Conservation (phyloP, 202 grass and related monocot genomes). For the Panicum hallii region DNA sequence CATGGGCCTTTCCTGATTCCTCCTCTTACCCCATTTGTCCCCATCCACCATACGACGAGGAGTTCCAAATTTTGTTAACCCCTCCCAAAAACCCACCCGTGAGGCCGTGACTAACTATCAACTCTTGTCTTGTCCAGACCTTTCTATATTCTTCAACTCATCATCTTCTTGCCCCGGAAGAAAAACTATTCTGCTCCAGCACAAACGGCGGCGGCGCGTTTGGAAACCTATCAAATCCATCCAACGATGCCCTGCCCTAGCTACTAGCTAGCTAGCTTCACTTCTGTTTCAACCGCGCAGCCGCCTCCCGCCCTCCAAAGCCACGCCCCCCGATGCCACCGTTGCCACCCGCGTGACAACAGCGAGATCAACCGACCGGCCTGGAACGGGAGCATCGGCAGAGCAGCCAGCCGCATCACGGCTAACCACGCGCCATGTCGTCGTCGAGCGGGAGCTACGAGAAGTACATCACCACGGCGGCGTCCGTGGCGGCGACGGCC, state of each 20-base stretch:
- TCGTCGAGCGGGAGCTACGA: slow-evolving; percentile 21
- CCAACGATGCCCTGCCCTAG: slow-evolving; percentile 4
- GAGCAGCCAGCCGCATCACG: not conserved
- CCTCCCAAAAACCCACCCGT: not conserved
- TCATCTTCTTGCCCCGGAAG: slow-evolving; percentile 20
- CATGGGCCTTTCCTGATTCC: not conserved
- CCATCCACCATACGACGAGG: not conserved
- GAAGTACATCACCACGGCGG: slow-evolving; percentile 40
- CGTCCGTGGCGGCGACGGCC: slow-evolving; percentile 40
- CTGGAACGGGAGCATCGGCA: not conserved
- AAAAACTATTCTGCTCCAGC: not conserved
- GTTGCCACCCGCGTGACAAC: not conserved
- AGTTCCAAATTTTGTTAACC: not conserved
- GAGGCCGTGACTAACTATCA: too few relatives aligned
- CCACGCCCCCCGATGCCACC: not conserved
- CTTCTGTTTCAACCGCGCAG: not conserved
- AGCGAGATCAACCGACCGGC: not conserved
- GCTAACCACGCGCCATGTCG: not conserved
- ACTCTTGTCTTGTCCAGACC: not conserved
- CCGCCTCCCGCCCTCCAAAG: not conserved
- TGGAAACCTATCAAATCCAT: not conserved
- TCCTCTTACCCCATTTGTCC: not conserved
- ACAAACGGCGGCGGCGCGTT: not conserved
- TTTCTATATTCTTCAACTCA: not conserved
- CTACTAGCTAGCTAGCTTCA: not conserved